Evolutionary conservation across 75 land plant genomes (phyloP).

Genomic region (Pinus taeda): DNA sequence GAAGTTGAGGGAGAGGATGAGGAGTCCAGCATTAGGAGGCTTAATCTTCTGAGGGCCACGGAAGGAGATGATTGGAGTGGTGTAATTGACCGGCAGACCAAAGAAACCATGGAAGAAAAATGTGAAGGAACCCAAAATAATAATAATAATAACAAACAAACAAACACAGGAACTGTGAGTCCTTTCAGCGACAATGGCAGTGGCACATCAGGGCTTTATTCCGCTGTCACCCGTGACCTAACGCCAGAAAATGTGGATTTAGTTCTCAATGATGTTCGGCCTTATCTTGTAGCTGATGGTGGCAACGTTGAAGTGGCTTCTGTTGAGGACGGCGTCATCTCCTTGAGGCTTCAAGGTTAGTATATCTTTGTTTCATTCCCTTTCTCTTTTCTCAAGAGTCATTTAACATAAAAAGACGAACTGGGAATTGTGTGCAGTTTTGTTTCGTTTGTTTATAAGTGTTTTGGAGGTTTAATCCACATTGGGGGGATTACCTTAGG

Average conservation of each 20-base stretch:
- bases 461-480: too few relatives aligned
- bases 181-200: slow-evolving; percentile 4
- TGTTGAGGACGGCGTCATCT: slow-evolving; percentile 74
- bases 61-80: slow-evolving; percentile 58
- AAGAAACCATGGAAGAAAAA: slow-evolving; percentile 16
- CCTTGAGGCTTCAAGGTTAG: slow-evolving; percentile 83
- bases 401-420: too few relatives aligned
- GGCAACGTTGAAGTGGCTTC: slow-evolving; percentile 96
- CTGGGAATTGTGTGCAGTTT: too few relatives aligned
- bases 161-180: slow-evolving; percentile 8
- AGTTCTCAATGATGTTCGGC: slow-evolving; percentile 91
- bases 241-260: slow-evolving; percentile 76
- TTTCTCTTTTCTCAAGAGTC: too few relatives aligned
- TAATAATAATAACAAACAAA: not conserved
- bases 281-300: slow-evolving; percentile 94
- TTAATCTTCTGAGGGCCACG: slow-evolving; percentile 39
- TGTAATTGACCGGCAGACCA: slow-evolving; percentile 50
- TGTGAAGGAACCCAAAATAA: not conserved
- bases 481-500: too few relatives aligned
- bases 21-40: slow-evolving; percentile 35
- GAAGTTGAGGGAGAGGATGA: slow-evolving; percentile 49
- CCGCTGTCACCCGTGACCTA: slow-evolving; percentile 70
- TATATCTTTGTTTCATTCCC: not conserved
- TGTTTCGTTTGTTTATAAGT: too few relatives aligned
- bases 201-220: slow-evolving; percentile 63